Base-by-base conservation (phyloP, 768 basidiomycete genomes). In the Arthromyces matolae region DNA sequence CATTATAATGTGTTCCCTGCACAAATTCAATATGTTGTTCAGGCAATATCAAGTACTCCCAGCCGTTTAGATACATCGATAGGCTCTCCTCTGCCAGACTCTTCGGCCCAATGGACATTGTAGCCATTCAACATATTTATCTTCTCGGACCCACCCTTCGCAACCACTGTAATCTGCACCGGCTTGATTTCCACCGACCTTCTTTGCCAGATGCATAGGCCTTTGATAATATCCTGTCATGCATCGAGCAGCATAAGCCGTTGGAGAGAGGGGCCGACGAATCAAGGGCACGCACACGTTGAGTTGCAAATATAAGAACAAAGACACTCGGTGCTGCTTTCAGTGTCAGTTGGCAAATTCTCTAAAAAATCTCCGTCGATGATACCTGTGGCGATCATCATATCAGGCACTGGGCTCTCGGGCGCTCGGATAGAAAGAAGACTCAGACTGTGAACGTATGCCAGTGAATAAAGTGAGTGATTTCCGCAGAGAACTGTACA, bases 241-340 rank as follows among this genome's bases (percentile, higher is more conserved):
- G 14, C n/a, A n/a, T n/a, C n/a, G n/a, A n/a, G n/a, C n/a, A n/a
- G n/a, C n/a, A n/a, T n/a, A n/a, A n/a, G n/a, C n/a, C n/a, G n/a
- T n/a, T n/a, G n/a, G n/a, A n/a, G n/a, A n/a, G n/a, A n/a, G n/a
- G 10, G 16, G 19, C 33, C n/a, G 22, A 4, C 5, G 14, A 12
- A 42, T 28, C n/a, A 29, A 10, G 8, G 8, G 1, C n/a, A 13
- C 23, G 3, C 20, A 23, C 14, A 23, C 45, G 60, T 54, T 77
- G 76, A 1, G 76, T 73, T 1, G 66, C 76, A 53, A 79, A 79
- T 34, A 76, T 70, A 27, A 77, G 23, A n/a, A 77, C 60, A 10
- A 73, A 57, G 20, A 72, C 62, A 3, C 64, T 72, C 4, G 74
- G 65, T 46, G 73, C 77, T 79, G 50, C 13, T 19, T 34, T 18